A percentile compares a stretch with the other conserved stretches of the same genome.
Conservation (phyloP, 2,329 filamentous ascomycete genomes). For the Neoarthrinium moseri region DNA sequence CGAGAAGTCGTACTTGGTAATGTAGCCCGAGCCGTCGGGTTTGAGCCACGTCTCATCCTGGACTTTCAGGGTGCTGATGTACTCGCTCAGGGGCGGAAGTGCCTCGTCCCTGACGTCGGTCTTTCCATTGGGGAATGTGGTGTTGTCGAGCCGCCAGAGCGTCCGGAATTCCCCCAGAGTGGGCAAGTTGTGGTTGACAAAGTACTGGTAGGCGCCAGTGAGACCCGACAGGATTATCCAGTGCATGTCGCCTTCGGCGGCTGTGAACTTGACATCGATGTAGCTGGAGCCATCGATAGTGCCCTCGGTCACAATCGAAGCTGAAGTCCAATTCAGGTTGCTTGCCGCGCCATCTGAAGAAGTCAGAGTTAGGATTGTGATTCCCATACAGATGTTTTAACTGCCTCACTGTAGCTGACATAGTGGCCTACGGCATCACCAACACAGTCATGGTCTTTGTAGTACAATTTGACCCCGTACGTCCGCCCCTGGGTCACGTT, state of each 20-base stretch:
- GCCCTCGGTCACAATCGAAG: constrained; percentile 34
- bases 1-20: constrained; percentile 49
- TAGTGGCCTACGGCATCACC: constrained; percentile 29
- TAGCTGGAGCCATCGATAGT: constrained; percentile 34
- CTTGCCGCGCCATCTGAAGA: constrained; percentile 41
- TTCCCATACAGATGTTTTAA: no score
- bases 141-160: constrained; percentile 48
- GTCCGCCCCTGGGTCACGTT: constrained; percentile 26
- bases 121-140: constrained; percentile 43
- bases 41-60: constrained; percentile 54
- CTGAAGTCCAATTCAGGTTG: constrained; percentile 46
- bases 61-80: constrained; percentile 42
- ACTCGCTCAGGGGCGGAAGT: constrained; percentile 42
- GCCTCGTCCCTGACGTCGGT: constrained; percentile 43
- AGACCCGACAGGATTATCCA: constrained; percentile 50
- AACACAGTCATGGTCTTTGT: constrained; percentile 27
- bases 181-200: constrained; percentile 48
- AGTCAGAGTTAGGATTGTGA: no score
- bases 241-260: constrained; percentile 47
- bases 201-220: constrained; percentile 54
- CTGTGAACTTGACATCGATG: constrained; percentile 47
- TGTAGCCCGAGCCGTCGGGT: constrained; percentile 41
- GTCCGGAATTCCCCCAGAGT: constrained; percentile 49
- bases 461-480: constrained; percentile 26
- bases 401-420: constrained; percentile 27